Evolutionary conservation across 2,329 filamentous ascomycete species (phyloP).

Genomic region (Ophiostoma ulmi): DNA sequence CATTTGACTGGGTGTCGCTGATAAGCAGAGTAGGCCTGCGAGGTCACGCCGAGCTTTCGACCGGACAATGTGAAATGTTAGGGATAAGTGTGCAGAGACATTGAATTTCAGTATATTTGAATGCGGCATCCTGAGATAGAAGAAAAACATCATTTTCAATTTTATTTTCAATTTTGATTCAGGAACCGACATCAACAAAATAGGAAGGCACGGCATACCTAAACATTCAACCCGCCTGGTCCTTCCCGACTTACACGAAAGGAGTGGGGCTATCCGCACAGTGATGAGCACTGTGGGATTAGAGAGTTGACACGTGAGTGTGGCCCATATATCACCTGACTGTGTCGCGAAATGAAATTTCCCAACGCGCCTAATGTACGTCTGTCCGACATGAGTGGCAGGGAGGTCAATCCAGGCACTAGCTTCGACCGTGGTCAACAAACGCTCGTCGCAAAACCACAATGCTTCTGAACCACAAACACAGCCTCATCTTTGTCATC

Average conservation of each 20-base stretch:
- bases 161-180: too few relatives aligned
- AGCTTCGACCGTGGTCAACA: conserved; percentile 3
- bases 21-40: neutral
- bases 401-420: conserved; percentile 8
- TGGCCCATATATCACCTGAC: conserved; percentile 2
- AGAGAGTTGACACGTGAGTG: neutral
- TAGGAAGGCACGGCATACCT: neutral
- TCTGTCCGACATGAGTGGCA: neutral
- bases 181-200: neutral
- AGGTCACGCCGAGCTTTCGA: neutral
- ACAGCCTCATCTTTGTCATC: neutral
- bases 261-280: neutral
- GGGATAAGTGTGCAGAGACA: neutral
- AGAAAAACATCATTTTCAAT: too few relatives aligned
- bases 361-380: conserved; percentile 19
- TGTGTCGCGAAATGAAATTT: conserved; percentile 21
- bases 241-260: neutral
- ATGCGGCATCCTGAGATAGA: too few relatives aligned
- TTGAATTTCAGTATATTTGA: neutral
- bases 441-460: neutral
- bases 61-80: neutral
- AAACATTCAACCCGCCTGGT: neutral
- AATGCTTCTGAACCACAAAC: neutral
- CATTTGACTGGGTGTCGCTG: neutral
- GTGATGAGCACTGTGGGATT: neutral